Evolutionary conservation across 108 stramenopile genomes (phyloP).

Genomic region (Schizochytrium sp.): DNA sequence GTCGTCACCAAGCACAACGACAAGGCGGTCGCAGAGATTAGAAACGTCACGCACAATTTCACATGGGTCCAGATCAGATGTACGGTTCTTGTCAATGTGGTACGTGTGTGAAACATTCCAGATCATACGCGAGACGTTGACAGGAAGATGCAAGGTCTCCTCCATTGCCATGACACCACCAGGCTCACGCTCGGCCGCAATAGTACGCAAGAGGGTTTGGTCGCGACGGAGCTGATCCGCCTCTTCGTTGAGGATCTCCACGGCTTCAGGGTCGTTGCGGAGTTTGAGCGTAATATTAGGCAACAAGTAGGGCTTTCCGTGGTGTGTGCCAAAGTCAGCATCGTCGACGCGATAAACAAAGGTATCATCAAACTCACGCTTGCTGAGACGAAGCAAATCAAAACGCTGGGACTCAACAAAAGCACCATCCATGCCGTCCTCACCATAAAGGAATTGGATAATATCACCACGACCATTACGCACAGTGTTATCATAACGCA

Average conservation of each 20-base stretch:
- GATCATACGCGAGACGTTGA: slow-evolving; percentile 89
- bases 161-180: slow-evolving; percentile 81
- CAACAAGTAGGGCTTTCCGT: slow-evolving; percentile 83
- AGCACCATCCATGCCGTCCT: slow-evolving; percentile 99
- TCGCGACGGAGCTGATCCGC: slow-evolving; percentile 86
- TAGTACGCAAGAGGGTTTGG: slow-evolving; percentile 83
- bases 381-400: slow-evolving; percentile 83
- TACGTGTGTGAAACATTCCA: slow-evolving; percentile 91
- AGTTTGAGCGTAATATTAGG: slow-evolving; percentile 85
- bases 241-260: slow-evolving; percentile 87
- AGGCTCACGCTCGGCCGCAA: slow-evolving; percentile 90
- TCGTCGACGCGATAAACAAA: slow-evolving; percentile 82
- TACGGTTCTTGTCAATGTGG: slow-evolving; percentile 79
- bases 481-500: slow-evolving; percentile 95
- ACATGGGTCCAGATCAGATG: slow-evolving; percentile 86
- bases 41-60: slow-evolving; percentile 83
- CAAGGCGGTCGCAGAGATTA: slow-evolving; percentile 83
- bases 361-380: slow-evolving; percentile 81
- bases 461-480: slow-evolving; percentile 90
- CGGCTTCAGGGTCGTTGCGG: slow-evolving; percentile 86
- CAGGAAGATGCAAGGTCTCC: slow-evolving; percentile 87
- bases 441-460: slow-evolving; percentile 98
- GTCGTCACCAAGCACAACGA: slow-evolving; percentile 93
- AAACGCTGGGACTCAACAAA: slow-evolving; percentile 97
- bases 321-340: slow-evolving; percentile 85